Conservation (phyloP, 1,139 yeast species). For the Lodderomyces metapsilosis region DNA sequence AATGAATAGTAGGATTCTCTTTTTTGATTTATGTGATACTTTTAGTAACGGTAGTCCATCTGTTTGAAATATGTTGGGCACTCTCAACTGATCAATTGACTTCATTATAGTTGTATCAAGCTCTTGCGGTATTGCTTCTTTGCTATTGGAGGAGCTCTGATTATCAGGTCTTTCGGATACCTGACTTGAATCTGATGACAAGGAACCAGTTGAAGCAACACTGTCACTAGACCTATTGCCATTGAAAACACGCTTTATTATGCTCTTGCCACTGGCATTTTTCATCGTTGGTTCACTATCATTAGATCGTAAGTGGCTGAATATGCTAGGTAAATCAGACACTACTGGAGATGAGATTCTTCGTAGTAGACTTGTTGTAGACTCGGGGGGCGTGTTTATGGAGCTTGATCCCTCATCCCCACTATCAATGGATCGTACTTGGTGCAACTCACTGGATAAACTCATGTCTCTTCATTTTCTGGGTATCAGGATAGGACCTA, state of each 20-base stretch:
- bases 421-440: slow-evolving; percentile 10
- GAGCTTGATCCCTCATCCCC: slow-evolving; percentile 3
- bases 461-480: background rate
- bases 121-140: slow-evolving; percentile 7
- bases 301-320: slow-evolving; percentile 23
- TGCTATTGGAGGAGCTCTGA: slow-evolving; percentile 2
- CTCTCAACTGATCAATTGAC: slow-evolving; percentile 17
- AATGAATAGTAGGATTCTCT: slow-evolving; percentile 40
- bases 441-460: slow-evolving; percentile 1
- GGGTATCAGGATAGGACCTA: no score
- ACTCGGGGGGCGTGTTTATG: background rate
- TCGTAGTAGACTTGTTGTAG: slow-evolving; percentile 4
- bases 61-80: slow-evolving; percentile 30
- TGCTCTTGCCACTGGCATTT: slow-evolving; percentile 8
- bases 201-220: background rate
- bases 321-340: slow-evolving; percentile 23
- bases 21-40: slow-evolving; percentile 67
- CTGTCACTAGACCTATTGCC: slow-evolving; percentile 15
- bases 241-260: slow-evolving; percentile 15
- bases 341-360: slow-evolving; percentile 21
- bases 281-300: slow-evolving; percentile 14
- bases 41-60: slow-evolving; percentile 54
- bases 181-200: background rate
- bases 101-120: slow-evolving; percentile 11
- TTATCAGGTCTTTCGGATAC: background rate